These are phyloP conservation scores for Pseudocercospora crystallina DNA, from an alignment of 2,329 filamentous ascomycete species.

Conservation along the genomic window DNA sequence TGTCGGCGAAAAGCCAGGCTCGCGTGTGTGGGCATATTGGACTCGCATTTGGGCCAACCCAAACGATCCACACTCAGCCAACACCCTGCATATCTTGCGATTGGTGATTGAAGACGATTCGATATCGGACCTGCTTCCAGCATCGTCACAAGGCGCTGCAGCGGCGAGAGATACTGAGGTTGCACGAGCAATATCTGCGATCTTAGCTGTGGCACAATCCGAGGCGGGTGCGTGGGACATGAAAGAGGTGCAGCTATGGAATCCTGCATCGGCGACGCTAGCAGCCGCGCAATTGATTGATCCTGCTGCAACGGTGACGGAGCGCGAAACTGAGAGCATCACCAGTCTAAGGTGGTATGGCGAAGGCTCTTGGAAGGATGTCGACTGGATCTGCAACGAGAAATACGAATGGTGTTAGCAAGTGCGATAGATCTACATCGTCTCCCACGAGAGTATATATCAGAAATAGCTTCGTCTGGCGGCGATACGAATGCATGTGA, in stretches of 20 bases:
- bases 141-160: conserved; percentile 18
- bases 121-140: conserved; percentile 4
- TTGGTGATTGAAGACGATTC: conserved; percentile 64
- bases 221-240: conserved; percentile 73
- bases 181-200: conserved; percentile 57
- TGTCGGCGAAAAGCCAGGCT: conserved; percentile 50
- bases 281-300: conserved; percentile 49
- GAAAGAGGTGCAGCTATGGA: conserved; percentile 76
- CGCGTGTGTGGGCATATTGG: conserved; percentile 74
- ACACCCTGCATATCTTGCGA: conserved; percentile 68
- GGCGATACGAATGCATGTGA: not conserved
- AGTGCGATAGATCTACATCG: conserved; percentile 2
- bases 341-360: conserved; percentile 72
- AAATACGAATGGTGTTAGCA: conserved; percentile 73
- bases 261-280: conserved; percentile 60
- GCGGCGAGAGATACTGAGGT: conserved; percentile 18
- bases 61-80: conserved; percentile 53
- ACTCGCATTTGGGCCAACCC: conserved; percentile 63
- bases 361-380: conserved; percentile 44
- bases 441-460: too few species aligned
- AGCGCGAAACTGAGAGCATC: conserved; percentile 66
- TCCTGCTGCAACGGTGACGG: conserved; percentile 49
- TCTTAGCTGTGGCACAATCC: conserved; percentile 65
- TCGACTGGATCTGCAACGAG: conserved; percentile 74
- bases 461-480: not conserved